Evolutionary conservation across 768 basidiomycete genomes (phyloP).

Genomic region (Omphalotus guepiniiformis): DNA sequence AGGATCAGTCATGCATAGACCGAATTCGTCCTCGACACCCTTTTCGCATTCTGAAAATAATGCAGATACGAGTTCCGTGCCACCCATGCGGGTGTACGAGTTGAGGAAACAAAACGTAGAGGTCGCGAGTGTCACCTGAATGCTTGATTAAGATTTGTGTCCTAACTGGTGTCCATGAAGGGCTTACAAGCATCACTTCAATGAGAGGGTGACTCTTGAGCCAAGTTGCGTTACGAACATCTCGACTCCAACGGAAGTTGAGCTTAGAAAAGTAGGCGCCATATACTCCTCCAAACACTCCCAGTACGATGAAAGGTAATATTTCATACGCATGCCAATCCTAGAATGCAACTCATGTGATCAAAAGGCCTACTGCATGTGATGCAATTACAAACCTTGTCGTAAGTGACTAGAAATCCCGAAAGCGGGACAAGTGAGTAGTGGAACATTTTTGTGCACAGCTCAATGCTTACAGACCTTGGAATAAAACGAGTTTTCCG

Average conservation of each 20-base stretch:
- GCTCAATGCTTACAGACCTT: too few relatives aligned
- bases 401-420: constrained; percentile 66
- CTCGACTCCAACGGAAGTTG: constrained; percentile 84
- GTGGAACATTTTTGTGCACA: too few relatives aligned
- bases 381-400: constrained; percentile 46
- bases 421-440: too few relatives aligned
- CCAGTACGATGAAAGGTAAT: constrained; percentile 78
- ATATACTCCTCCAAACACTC: constrained; percentile 90
- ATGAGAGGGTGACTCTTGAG: constrained; percentile 71
- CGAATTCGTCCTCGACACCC: constrained; percentile 49
- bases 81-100: constrained; percentile 89
- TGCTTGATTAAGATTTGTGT: constrained; percentile 7
- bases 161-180: background rate
- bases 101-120: constrained; percentile 80
- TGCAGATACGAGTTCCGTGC: constrained; percentile 91
- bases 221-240: constrained; percentile 81
- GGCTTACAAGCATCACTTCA: constrained; percentile 77
- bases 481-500: constrained; percentile 89
- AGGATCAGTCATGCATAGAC: constrained; percentile 69
- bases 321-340: constrained; percentile 95
- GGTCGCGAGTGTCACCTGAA: constrained; percentile 74
- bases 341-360: constrained; percentile 29
- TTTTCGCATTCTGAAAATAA: constrained; percentile 83
- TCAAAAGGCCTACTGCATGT: background rate
- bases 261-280: constrained; percentile 92